Evolutionary conservation across 257 asterid species (phyloP).

Genomic region (Nicotiana paniculata): DNA sequence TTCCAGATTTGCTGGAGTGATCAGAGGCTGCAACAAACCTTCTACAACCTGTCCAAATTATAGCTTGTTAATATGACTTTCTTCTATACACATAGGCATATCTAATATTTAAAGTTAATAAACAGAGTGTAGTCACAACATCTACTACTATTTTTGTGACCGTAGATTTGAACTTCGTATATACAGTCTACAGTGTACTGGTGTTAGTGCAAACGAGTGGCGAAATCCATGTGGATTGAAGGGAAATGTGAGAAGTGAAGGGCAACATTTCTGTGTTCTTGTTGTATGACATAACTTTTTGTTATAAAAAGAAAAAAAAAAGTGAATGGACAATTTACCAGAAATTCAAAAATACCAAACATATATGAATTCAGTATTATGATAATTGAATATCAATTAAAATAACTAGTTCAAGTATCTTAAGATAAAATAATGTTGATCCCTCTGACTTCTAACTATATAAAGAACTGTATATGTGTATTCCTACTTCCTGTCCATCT

Average conservation of each 20-base stretch:
- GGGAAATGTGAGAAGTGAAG: neutral
- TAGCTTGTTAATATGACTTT: neutral
- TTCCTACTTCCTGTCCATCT: no score
- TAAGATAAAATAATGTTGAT: no score
- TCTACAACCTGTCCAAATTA: slow-evolving; percentile 21
- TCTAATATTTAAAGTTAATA: neutral
- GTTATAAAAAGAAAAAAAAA: no score
- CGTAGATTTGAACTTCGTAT: neutral
- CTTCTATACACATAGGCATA: neutral
- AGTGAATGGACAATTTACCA: neutral
- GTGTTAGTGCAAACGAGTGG: neutral
- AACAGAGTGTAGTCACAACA: neutral
- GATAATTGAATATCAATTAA: no score
- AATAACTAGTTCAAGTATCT: no score
- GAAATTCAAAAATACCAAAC: no score
- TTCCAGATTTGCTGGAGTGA: slow-evolving; percentile 26
- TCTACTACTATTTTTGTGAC: neutral
- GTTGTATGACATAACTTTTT: no score
- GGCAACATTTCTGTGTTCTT: neutral
- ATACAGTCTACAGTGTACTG: neutral
- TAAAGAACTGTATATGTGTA: no score
- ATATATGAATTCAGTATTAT: no score
- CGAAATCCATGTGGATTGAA: neutral
- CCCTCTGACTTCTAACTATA: no score
- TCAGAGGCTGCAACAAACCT: slow-evolving; percentile 32